phyloP scores from a whole-genome alignment of 306 rosid genomes.

The Clitoria ternatea region DNA sequence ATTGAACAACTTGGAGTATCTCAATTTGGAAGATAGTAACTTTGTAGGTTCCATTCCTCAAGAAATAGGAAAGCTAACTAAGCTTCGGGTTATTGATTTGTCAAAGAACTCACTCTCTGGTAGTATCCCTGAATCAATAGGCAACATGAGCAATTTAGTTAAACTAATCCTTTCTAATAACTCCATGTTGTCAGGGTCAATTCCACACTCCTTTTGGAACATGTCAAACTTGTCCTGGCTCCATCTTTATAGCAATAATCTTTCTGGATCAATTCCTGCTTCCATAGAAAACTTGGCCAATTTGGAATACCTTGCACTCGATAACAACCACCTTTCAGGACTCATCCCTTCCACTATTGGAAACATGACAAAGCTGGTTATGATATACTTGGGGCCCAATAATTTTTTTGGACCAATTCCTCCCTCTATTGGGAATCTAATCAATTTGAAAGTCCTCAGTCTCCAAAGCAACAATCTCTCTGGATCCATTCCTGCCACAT shows the following conservation, averaged over 20 bases:
- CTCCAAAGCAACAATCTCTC: neutral
- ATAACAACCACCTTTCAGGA: neutral
- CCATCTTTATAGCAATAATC: neutral
- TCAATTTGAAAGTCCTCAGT: neutral
- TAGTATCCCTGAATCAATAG: conserved; percentile 10
- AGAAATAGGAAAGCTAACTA: conserved; percentile 31
- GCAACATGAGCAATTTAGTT: conserved; percentile 3
- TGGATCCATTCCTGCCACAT: conserved; percentile 11
- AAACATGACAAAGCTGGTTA: neutral
- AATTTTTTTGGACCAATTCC: conserved; percentile 24
- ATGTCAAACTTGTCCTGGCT: neutral
- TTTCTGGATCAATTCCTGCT: neutral
- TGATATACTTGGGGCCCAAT: neutral
- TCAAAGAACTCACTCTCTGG: neutral
- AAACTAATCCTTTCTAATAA: neutral
- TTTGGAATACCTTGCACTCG: neutral
- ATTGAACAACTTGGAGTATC: neutral
- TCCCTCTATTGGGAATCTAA: conserved; percentile 3
- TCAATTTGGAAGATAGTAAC: accelerated
- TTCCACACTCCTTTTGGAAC: conserved; percentile 18
- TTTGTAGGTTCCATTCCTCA: conserved; percentile 17
- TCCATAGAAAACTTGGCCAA: conserved; percentile 12
- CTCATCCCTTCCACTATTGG: conserved; percentile 26
- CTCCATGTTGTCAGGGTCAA: neutral
- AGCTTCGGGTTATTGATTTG: neutral